These are phyloP conservation scores for Fagopyrum homotropicum DNA, from an alignment of 148 eudicot genomes.

Conservation along the genomic window DNA sequence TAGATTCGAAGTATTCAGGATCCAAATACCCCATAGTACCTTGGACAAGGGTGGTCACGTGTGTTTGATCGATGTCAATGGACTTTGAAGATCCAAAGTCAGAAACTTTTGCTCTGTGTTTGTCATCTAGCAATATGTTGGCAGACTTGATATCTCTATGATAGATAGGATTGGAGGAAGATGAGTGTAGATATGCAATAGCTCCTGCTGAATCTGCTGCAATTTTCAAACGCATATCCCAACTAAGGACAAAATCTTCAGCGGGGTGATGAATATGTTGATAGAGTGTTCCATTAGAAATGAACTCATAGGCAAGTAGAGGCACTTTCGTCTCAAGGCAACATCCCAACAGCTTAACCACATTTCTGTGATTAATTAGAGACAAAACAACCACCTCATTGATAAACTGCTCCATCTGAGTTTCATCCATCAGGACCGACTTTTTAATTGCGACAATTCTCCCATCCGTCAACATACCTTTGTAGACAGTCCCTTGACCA, in stretches of 20 bases:
- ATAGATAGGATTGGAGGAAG: too few species aligned
- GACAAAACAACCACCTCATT: conserved; percentile 8
- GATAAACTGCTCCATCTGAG: conserved; percentile 9
- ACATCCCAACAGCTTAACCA: not conserved
- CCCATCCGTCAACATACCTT: conserved; percentile 2
- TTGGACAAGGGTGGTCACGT: too few species aligned
- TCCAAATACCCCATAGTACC: too few species aligned
- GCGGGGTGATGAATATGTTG: conserved; percentile 4
- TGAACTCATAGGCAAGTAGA: conserved; percentile 6
- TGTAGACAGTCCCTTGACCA: not conserved
- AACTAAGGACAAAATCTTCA: not conserved
- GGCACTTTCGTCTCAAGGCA: conserved; percentile 3
- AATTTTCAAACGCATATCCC: not conserved
- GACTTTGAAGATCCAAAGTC: too few species aligned
- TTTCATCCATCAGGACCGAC: not conserved
- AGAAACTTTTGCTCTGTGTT: too few species aligned
- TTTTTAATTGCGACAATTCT: conserved; percentile 6
- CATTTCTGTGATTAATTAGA: conserved; percentile 1
- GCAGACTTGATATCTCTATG: too few species aligned
- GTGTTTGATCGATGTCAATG: too few species aligned
- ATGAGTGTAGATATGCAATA: not conserved
- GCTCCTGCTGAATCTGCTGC: not conserved
- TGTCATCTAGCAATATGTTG: too few species aligned
- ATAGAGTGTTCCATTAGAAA: not conserved
- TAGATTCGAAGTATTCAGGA: too few species aligned